These are phyloP conservation scores for Vigna angularis DNA, from an alignment of 306 rosid species.

Conservation along the genomic window DNA sequence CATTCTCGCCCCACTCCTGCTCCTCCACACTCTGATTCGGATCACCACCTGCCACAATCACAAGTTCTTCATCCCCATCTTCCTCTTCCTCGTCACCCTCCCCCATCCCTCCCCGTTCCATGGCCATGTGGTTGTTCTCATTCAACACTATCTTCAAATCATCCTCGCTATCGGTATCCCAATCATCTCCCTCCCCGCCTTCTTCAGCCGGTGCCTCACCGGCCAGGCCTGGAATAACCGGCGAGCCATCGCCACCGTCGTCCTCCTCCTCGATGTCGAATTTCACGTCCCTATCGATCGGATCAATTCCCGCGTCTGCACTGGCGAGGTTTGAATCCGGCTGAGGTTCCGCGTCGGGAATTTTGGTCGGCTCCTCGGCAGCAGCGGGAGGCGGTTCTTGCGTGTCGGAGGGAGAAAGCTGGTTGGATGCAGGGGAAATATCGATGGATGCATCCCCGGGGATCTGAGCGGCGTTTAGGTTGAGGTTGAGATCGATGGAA, in stretches of 20 bases:
- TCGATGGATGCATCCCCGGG: conserved; percentile 49
- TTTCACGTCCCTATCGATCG: conserved; percentile 73
- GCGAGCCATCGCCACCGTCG: conserved; percentile 50
- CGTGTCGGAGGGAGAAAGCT: conserved; percentile 47
- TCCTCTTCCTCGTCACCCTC: conserved; percentile 62
- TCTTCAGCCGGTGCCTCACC: conserved; percentile 5
- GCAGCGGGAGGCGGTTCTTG: conserved; percentile 9
- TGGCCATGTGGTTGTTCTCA: conserved; percentile 70
- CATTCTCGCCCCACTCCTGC: conserved; percentile 88
- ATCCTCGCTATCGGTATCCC: conserved; percentile 96
- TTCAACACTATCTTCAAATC: conserved; percentile 97
- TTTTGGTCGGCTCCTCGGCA: background rate
- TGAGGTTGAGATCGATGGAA: conserved; percentile 77
- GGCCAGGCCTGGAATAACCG: conserved; percentile 80
- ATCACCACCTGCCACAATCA: conserved; percentile 76
- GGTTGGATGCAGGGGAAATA: conserved; percentile 44
- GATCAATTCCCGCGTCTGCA: conserved; percentile 46
- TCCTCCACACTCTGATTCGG: conserved; percentile 66
- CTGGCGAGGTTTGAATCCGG: conserved; percentile 40
- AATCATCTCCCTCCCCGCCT: conserved; percentile 65
- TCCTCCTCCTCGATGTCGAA: conserved; percentile 92
- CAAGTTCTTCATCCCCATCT: conserved; percentile 79
- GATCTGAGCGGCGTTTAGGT: conserved; percentile 51
- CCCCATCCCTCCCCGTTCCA: conserved; percentile 76
- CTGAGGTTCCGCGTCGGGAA: conserved; percentile 10